Percentiles rank a stretch among this genome's conserved stretches.
These are phyloP conservation scores for Anisodus acutangulus DNA, from an alignment of 257 asterid genomes.

Conservation along the genomic window DNA sequence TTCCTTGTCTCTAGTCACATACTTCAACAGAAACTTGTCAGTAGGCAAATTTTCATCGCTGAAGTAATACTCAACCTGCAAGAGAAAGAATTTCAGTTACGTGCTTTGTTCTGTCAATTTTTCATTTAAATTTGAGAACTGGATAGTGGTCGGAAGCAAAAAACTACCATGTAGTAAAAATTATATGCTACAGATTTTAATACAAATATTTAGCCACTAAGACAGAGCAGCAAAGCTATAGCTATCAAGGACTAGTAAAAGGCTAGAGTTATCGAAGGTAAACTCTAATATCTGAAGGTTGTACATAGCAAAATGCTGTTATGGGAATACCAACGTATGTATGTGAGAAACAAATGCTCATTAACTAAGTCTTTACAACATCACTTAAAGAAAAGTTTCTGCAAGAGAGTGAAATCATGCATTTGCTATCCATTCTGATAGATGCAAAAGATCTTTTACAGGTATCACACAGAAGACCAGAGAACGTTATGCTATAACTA, in stretches of 20 bases:
- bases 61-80: slow-evolving; percentile 94
- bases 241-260: slow-evolving; percentile 11
- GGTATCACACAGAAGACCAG: neutral
- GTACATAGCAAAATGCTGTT: neutral
- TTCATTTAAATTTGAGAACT: neutral
- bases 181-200: slow-evolving; percentile 6
- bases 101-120: neutral
- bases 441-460: slow-evolving; percentile 18
- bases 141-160: neutral
- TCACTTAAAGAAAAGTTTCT: neutral
- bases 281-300: slow-evolving; percentile 1
- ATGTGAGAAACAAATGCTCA: neutral
- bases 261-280: neutral
- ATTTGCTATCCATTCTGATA: neutral
- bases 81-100: slow-evolving; percentile 18
- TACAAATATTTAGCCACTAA: neutral
- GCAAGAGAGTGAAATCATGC: slow-evolving; percentile 19
- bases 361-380: slow-evolving; percentile 1
- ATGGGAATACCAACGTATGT: neutral
- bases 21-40: slow-evolving; percentile 79
- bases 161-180: neutral
- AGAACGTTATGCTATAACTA: neutral
- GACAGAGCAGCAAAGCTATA: neutral
- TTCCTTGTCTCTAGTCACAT: slow-evolving; percentile 57
- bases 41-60: slow-evolving; percentile 85